Percentiles rank a stretch among this genome's conserved stretches.
Conservation (phyloP, 441 rosid genomes). For the Viola pubescens region DNA sequence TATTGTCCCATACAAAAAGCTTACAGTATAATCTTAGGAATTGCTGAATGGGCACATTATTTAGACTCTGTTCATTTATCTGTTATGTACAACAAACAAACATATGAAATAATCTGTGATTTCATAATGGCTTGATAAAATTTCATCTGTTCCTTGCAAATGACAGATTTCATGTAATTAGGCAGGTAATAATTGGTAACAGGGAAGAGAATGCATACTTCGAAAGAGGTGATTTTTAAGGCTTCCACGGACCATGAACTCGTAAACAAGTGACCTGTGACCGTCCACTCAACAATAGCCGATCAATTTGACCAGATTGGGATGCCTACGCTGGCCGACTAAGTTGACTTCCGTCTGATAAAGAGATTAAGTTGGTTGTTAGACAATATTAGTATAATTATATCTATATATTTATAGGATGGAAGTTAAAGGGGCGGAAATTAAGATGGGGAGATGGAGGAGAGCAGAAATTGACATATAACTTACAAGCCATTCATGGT, state of each 20-base stretch:
- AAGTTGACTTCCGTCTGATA: conserved; percentile 69
- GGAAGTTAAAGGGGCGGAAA: too few species aligned
- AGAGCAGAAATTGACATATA: background rate
- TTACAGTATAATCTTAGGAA: too few species aligned
- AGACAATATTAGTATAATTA: conserved; percentile 3
- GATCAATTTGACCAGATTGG: conserved; percentile 68
- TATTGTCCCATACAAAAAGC: too few species aligned
- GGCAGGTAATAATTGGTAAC: background rate
- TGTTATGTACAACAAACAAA: background rate
- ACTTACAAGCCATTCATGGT: conserved; percentile 83
- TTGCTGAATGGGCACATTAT: too few species aligned
- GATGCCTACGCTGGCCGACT: conserved; percentile 69
- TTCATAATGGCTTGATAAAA: background rate
- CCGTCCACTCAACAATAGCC: conserved; percentile 84
- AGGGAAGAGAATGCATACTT: conserved; percentile 34
- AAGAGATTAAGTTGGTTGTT: background rate
- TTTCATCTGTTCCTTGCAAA: too few species aligned
- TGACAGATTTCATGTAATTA: too few species aligned
- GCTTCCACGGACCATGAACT: conserved; percentile 77
- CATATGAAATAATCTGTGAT: background rate
- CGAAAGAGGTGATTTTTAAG: conserved; percentile 74
- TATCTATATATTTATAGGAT: too few species aligned
- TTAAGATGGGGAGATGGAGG: background rate
- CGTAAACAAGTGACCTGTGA: conserved; percentile 66
- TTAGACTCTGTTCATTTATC: too few species aligned